Evolutionary conservation across 1,284 basidiomycete species (phyloP).

Genomic region (Trichosporon sp.): DNA sequence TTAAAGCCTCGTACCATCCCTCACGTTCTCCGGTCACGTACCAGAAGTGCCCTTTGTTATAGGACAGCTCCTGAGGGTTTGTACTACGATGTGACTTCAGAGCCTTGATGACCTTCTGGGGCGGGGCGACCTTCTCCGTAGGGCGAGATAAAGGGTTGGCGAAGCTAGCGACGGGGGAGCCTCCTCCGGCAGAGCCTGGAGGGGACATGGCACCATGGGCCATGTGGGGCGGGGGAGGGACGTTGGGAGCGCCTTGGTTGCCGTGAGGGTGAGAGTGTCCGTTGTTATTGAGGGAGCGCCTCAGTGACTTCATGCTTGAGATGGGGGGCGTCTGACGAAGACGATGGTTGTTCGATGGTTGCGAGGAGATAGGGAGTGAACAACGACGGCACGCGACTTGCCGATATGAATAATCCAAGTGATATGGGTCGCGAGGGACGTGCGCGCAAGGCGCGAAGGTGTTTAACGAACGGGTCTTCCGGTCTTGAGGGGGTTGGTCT

Average conservation of each 20-base stretch:
- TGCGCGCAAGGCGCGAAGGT: neutral
- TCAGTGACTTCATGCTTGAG: conserved; percentile 73
- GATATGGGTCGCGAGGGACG: conserved; percentile 16
- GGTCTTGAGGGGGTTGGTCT: neutral
- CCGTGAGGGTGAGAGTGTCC: conserved; percentile 50
- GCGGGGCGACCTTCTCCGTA: conserved; percentile 71
- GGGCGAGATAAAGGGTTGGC: conserved; percentile 67
- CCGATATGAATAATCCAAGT: conserved; percentile 11
- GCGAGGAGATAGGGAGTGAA: neutral
- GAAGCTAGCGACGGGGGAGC: conserved; percentile 43
- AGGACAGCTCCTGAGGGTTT: conserved; percentile 84
- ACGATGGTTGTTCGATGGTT: neutral
- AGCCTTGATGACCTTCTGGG: conserved; percentile 94
- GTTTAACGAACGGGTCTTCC: neutral
- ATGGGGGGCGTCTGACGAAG: neutral
- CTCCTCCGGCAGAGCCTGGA: conserved; percentile 60
- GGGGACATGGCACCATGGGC: neutral
- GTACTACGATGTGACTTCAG: conserved; percentile 69
- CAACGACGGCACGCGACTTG: neutral
- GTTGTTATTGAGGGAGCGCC: conserved; percentile 74
- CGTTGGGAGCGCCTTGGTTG: conserved; percentile 66
- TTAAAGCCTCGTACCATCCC: conserved; percentile 81
- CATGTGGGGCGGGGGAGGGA: conserved; percentile 35
- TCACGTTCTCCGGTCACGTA: conserved; percentile 79
- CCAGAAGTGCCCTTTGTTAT: conserved; percentile 95